phyloP scores from a whole-genome alignment of 192 early-diverging fungal species.

The Coemansia sp. region DNA sequence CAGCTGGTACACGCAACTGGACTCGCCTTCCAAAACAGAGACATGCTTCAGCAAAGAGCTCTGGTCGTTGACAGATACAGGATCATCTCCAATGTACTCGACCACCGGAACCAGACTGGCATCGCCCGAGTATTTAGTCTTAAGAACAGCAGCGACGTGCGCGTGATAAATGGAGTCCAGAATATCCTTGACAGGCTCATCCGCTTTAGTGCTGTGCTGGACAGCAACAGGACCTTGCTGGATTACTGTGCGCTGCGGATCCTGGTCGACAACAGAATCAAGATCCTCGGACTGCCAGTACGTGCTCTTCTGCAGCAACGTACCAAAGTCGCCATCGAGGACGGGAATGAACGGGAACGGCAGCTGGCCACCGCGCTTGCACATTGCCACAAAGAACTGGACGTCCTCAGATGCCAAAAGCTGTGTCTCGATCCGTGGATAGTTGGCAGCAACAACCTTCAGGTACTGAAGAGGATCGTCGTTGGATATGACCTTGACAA shows the following conservation, averaged over 20 bases:
- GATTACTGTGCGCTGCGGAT: conserved; percentile 80
- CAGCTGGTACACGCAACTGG: conserved; percentile 10
- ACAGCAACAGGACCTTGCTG: conserved; percentile 89
- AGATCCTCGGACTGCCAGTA: conserved; percentile 89
- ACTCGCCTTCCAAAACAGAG: neutral
- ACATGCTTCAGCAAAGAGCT: neutral
- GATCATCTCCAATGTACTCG: conserved; percentile 68
- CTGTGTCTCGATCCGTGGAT: conserved; percentile 9
- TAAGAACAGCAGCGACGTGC: conserved; percentile 73
- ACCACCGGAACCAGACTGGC: conserved; percentile 66
- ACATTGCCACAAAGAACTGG: conserved; percentile 27
- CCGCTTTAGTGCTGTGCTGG: conserved; percentile 65
- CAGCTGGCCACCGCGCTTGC: conserved; percentile 72
- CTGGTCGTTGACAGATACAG: neutral
- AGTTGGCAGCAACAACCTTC: neutral
- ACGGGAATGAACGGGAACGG: conserved; percentile 88
- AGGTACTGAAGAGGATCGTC: conserved; percentile 26
- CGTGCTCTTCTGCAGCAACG: conserved; percentile 88
- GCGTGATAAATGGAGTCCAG: conserved; percentile 79
- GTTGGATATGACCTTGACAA: neutral
- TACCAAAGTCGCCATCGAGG: conserved; percentile 82
- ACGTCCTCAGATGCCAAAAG: conserved; percentile 32
- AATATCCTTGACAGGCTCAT: conserved; percentile 89
- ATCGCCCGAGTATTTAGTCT: conserved; percentile 67
- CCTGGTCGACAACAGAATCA: conserved; percentile 78